phyloP scores from a whole-genome alignment of 164 flowering plant genomes.

The Cinnamomum chago region DNA sequence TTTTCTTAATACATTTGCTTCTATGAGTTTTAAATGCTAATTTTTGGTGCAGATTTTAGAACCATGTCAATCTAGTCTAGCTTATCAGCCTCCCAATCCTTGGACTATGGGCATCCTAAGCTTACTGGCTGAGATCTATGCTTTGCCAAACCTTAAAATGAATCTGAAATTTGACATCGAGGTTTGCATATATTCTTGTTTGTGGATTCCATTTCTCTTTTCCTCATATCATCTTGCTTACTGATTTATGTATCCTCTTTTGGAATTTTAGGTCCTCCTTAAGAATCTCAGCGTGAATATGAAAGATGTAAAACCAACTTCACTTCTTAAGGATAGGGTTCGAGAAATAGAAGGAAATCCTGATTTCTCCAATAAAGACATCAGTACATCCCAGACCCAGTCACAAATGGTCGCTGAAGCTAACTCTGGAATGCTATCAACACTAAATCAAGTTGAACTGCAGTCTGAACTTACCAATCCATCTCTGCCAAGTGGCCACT shows the following conservation, averaged over 20 bases:
- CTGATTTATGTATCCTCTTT: neutral
- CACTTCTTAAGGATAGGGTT: conserved; percentile 75
- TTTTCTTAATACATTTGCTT: neutral
- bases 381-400: conserved; percentile 66
- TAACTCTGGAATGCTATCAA: conserved; percentile 50
- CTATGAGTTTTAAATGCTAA: conserved; percentile 1
- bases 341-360: conserved; percentile 94
- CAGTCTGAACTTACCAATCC: conserved; percentile 62
- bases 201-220: neutral
- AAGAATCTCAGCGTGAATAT: conserved; percentile 82
- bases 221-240: neutral
- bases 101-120: conserved; percentile 98
- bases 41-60: conserved; percentile 61
- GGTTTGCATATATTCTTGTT: conserved; percentile 33
- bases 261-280: conserved; percentile 64
- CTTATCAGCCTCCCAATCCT: conserved; percentile 95
- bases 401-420: conserved; percentile 59
- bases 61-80: conserved; percentile 84
- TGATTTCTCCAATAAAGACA: conserved; percentile 91
- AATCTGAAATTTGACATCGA: conserved; percentile 97
- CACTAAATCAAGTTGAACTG: conserved; percentile 65
- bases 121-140: conserved; percentile 87
- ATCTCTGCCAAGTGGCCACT: conserved; percentile 57
- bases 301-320: conserved; percentile 78
- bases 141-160: conserved; percentile 94